These are phyloP conservation scores for Diddensiella santjacobensis DNA, from an alignment of 805 yeast species.

Conservation along the genomic window DNA sequence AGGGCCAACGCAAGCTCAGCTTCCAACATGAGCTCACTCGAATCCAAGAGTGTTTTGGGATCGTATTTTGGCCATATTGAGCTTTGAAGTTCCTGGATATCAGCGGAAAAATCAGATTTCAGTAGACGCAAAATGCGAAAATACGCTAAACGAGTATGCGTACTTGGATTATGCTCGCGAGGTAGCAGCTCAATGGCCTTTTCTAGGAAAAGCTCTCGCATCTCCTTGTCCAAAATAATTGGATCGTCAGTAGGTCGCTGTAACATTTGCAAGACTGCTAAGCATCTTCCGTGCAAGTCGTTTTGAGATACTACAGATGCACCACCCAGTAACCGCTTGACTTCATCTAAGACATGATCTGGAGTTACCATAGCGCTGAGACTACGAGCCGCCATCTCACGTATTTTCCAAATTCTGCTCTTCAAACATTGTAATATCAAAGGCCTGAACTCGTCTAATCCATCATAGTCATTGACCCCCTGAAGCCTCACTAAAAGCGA, in stretches of 20 bases:
- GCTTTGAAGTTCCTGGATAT: neutral
- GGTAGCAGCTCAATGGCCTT: slow-evolving; percentile 14
- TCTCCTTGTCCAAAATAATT: slow-evolving; percentile 1
- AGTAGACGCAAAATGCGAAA: slow-evolving; percentile 14
- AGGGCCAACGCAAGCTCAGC: neutral
- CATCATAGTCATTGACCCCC: slow-evolving; percentile 52
- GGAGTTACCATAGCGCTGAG: slow-evolving; percentile 47
- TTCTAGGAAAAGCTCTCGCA: slow-evolving; percentile 7
- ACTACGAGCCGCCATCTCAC: slow-evolving; percentile 82
- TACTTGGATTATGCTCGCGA: slow-evolving; percentile 16
- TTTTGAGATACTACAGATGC: slow-evolving; percentile 38
- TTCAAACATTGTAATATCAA: slow-evolving; percentile 47
- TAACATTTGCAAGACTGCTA: slow-evolving; percentile 44
- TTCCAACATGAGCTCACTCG: neutral
- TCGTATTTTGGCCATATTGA: neutral
- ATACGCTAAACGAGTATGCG: slow-evolving; percentile 24
- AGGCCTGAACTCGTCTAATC: slow-evolving; percentile 49
- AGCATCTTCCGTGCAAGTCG: slow-evolving; percentile 54
- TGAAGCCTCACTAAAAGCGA: slow-evolving; percentile 68
- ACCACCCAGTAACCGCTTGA: slow-evolving; percentile 27
- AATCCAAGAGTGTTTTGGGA: neutral
- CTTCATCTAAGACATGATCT: slow-evolving; percentile 33
- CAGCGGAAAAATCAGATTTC: no score
- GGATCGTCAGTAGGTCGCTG: neutral
- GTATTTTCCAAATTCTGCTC: slow-evolving; percentile 68